Conservation (phyloP, 306 rosid species). For the Lathyrus tuberosus region DNA sequence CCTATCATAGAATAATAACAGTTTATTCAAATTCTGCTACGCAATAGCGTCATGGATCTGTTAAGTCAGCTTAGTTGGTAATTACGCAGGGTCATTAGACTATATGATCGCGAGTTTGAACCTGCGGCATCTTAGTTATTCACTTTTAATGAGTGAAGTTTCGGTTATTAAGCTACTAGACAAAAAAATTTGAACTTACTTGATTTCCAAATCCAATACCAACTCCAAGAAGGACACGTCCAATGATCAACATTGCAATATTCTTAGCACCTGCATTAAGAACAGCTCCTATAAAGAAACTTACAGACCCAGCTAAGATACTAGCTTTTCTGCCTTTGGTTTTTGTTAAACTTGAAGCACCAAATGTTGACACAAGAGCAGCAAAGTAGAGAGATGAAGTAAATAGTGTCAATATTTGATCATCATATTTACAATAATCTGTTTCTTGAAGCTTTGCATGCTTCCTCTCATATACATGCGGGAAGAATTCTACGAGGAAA, state of each 20-base stretch:
- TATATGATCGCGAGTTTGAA: too few relatives aligned
- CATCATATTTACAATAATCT: constrained; percentile 88
- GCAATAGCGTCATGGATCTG: too few relatives aligned
- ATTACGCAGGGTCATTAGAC: too few relatives aligned
- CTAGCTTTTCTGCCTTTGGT: constrained; percentile 47
- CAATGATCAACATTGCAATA: constrained; percentile 65
- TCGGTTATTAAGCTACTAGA: too few relatives aligned
- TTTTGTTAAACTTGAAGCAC: constrained; percentile 52
- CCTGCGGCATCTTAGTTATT: too few relatives aligned
- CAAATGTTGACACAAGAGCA: constrained; percentile 71
- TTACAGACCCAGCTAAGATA: constrained; percentile 65
- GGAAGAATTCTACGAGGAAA: constrained; percentile 77
- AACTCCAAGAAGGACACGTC: constrained; percentile 64
- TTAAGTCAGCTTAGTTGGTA: too few relatives aligned
- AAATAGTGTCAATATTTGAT: constrained; percentile 71
- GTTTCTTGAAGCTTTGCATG: constrained; percentile 66
- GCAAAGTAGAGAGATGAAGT: constrained; percentile 82
- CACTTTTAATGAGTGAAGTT: too few relatives aligned
- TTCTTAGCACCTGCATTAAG: constrained; percentile 65
- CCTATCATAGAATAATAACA: too few relatives aligned
- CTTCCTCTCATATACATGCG: constrained; percentile 65
- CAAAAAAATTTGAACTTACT: constrained; percentile 34
- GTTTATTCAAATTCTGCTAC: too few relatives aligned
- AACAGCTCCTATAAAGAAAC: constrained; percentile 70
- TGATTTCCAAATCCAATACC: constrained; percentile 54